Evolutionary conservation across 2,329 filamentous ascomycete genomes (phyloP).

Genomic region (Colletotrichum caudatum): DNA sequence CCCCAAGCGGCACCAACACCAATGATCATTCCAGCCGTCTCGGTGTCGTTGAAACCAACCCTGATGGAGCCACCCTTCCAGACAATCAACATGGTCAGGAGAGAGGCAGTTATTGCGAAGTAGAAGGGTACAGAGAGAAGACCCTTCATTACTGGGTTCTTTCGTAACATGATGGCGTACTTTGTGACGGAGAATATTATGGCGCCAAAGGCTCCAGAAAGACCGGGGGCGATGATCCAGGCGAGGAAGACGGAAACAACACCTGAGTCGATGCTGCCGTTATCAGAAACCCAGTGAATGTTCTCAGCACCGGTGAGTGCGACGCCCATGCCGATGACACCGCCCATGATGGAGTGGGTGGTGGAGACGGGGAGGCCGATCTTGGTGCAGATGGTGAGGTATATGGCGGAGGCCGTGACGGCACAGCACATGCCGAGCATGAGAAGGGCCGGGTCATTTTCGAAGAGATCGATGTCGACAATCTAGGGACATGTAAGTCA

Average conservation of each 20-base stretch:
- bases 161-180: constrained; percentile 56
- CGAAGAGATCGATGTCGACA: constrained; percentile 55
- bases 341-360: constrained; percentile 60
- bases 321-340: constrained; percentile 60
- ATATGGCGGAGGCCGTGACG: constrained; percentile 53
- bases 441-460: constrained; percentile 53
- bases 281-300: constrained; percentile 55
- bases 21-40: constrained; percentile 62
- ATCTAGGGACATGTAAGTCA: constrained; percentile 45
- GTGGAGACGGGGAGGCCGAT: constrained; percentile 55
- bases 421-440: constrained; percentile 58
- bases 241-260: constrained; percentile 62
- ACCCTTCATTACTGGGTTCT: constrained; percentile 55
- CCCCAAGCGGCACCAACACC: constrained; percentile 61
- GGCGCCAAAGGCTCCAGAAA: constrained; percentile 57
- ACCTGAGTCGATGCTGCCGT: constrained; percentile 47
- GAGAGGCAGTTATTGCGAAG: constrained; percentile 64
- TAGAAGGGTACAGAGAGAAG: constrained; percentile 64
- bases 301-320: constrained; percentile 54
- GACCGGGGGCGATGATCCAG: constrained; percentile 60
- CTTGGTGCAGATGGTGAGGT: constrained; percentile 57
- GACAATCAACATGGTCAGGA: constrained; percentile 42
- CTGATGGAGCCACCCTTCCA: constrained; percentile 43
- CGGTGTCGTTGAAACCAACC: constrained; percentile 43
- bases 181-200: constrained; percentile 59